phyloP scores from a whole-genome alignment of 192 early-diverging fungal species.

The Geosiphon pyriformis region DNA sequence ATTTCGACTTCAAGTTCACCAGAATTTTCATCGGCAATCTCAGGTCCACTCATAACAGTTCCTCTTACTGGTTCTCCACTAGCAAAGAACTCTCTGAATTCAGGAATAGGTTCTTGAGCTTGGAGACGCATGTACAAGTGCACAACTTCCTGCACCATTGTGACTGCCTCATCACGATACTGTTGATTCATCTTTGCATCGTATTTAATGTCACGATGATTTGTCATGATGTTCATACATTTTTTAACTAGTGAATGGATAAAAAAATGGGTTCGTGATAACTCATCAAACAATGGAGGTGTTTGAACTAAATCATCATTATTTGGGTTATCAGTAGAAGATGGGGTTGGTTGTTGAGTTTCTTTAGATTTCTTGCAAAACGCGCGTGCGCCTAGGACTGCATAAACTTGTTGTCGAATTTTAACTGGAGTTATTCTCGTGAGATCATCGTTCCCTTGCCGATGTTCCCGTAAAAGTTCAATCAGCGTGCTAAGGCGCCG shows the following conservation, averaged over 20 bases:
- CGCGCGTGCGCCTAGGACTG: slow-evolving; percentile 1
- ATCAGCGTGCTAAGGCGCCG: not conserved
- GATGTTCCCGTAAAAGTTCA: not conserved
- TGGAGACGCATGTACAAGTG: slow-evolving; percentile 21
- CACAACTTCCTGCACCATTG: not conserved
- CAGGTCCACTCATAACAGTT: slow-evolving; percentile 12
- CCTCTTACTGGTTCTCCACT: not conserved
- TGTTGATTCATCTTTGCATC: not conserved
- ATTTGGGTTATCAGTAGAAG: not conserved
- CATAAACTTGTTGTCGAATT: slow-evolving; percentile 23
- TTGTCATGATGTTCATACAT: not conserved
- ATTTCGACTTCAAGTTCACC: slow-evolving; percentile 22
- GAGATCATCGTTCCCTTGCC: not conserved
- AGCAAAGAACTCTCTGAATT: slow-evolving; percentile 10
- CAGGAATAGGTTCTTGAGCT: slow-evolving; percentile 23
- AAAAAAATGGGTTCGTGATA: slow-evolving; percentile 10
- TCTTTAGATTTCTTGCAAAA: no score
- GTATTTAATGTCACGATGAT: slow-evolving; percentile 7
- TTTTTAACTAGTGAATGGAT: not conserved
- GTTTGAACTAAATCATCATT: not conserved
- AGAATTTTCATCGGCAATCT: slow-evolving; percentile 8
- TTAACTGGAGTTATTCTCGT: not conserved
- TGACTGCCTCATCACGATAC: not conserved
- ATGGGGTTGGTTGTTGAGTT: not conserved
- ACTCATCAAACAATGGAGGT: not conserved